Base-by-base conservation (phyloP, 164 flowering plant genomes). In the Sextonia rubra region DNA sequence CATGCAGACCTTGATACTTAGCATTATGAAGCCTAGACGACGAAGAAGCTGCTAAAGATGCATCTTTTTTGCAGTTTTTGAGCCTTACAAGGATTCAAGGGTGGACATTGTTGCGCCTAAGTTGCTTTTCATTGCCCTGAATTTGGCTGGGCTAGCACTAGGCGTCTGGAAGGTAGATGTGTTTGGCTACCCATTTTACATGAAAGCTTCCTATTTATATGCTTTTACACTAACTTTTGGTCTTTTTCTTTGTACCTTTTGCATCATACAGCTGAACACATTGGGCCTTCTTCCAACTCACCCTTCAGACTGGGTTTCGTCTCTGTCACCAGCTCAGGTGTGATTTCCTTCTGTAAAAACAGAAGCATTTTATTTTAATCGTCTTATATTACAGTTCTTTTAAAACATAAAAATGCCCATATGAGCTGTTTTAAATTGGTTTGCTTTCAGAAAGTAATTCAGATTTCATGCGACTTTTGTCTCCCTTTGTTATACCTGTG, bases 271-370 rank as follows among this genome's bases (percentile, higher is more conserved):
- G 99, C 95, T 96, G 44, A 96, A 96, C 79, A 83, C 98, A 3
- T 68, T 96, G 85, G 44, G 44, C 44, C 44, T 37, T 37, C 44
- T 37, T 37, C 44, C 44, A 37, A 37, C 44, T 23, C 97, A 93
- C 82, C 89, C 89, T 69, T 93, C 99, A 26, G 99, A 93, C 70
- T 37, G 44, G 99, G 99, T 96, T 70, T 96, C 98, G 73, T 91
- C 98, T 32, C 82, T 96, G 66, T 86, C 97, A 15, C 98, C 99
- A 72, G 88, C 99, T 73, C 97, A 82, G 97, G 99, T 94, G 73
- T 26, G 15, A 7, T 25, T 61, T 56, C 55, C n/a, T 44, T n/a
- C 52, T 37, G 44, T 8, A 37, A 37, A 37, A 37, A 37, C 5
- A 0, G 11, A 37, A 37, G 44, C 44, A 37, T 37, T 37, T 37